These are phyloP conservation scores for Pouteria glomerata DNA, from an alignment of 148 eudicot genomes.

Conservation along the genomic window DNA sequence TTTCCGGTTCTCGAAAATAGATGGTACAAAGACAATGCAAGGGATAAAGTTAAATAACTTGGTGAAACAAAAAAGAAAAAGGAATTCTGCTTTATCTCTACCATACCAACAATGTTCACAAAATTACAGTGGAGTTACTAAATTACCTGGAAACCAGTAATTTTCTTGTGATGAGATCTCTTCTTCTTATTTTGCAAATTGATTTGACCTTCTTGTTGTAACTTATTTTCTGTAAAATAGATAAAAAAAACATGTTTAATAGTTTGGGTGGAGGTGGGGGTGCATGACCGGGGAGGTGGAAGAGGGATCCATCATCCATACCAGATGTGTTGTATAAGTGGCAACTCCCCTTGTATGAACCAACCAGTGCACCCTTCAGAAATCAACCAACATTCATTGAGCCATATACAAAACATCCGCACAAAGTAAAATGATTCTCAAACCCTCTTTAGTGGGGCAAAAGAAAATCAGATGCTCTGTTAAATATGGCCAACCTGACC, in stretches of 20 bases:
- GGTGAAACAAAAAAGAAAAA: not conserved
- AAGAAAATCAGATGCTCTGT: slow-evolving; percentile 61
- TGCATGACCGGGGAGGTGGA: slow-evolving; percentile 8
- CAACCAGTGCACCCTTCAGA: slow-evolving; percentile 81
- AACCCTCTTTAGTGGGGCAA: not conserved
- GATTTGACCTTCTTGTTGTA: slow-evolving; percentile 59
- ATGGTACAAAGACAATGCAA: not conserved
- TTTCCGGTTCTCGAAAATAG: not conserved
- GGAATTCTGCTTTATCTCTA: not conserved
- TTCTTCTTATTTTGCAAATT: slow-evolving; percentile 79
- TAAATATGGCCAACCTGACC: slow-evolving; percentile 79
- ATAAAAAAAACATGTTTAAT: not conserved
- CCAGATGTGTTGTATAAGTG: slow-evolving; percentile 68
- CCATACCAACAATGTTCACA: not conserved
- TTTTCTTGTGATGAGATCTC: slow-evolving; percentile 74
- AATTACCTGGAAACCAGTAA: slow-evolving; percentile 81
- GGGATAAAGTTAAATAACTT: not conserved
- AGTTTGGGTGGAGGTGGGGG: not conserved
- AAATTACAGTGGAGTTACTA: not conserved
- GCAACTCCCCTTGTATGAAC: slow-evolving; percentile 86
- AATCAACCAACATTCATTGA: slow-evolving; percentile 10
- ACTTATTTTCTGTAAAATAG: slow-evolving; percentile 50
- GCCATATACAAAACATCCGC: slow-evolving; percentile 2
- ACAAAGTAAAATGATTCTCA: not conserved
- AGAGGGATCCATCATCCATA: slow-evolving; percentile 13